Percentiles rank a stretch among this genome's conserved stretches.
phyloP scores from a whole-genome alignment of 1,284 basidiomycete species.

The Cystobasidium slooffiae region DNA sequence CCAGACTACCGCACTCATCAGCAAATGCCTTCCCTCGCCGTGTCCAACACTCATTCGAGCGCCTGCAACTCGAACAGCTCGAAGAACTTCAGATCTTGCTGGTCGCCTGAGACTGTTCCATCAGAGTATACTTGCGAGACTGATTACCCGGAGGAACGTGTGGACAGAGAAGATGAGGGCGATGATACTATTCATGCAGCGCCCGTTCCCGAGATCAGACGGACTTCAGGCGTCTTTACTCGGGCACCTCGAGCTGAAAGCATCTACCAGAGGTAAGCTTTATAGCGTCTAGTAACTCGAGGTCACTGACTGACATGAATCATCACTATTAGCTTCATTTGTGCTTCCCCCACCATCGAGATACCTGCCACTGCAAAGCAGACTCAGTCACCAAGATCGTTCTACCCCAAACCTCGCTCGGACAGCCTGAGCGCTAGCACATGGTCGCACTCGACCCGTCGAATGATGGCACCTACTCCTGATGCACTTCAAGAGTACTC shows the following conservation, averaged over 20 bases:
- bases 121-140: slow-evolving; percentile 34
- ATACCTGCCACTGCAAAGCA: slow-evolving; percentile 14
- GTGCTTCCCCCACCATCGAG: slow-evolving; percentile 35
- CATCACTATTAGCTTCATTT: slow-evolving; percentile 33
- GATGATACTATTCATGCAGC: slow-evolving; percentile 38
- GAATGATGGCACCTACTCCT: slow-evolving; percentile 33
- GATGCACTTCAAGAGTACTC: slow-evolving; percentile 29
- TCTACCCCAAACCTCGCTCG: slow-evolving; percentile 9
- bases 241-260: slow-evolving; percentile 37
- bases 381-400: not conserved
- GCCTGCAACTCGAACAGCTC: slow-evolving; percentile 7
- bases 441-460: slow-evolving; percentile 33
- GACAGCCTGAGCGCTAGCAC: slow-evolving; percentile 35
- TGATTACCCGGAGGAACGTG: slow-evolving; percentile 11
- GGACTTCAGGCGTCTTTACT: slow-evolving; percentile 34
- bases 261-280: slow-evolving; percentile 41
- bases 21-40: slow-evolving; percentile 29
- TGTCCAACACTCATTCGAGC: slow-evolving; percentile 27
- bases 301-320: not conserved
- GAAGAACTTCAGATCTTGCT: slow-evolving; percentile 39
- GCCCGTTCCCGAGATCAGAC: slow-evolving; percentile 27
- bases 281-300: not conserved
- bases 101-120: slow-evolving; percentile 38
- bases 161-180: slow-evolving; percentile 30
- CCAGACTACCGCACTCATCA: not conserved